These are phyloP conservation scores for Didymella segeticola DNA, from an alignment of 2,329 filamentous ascomycete genomes.

Conservation along the genomic window DNA sequence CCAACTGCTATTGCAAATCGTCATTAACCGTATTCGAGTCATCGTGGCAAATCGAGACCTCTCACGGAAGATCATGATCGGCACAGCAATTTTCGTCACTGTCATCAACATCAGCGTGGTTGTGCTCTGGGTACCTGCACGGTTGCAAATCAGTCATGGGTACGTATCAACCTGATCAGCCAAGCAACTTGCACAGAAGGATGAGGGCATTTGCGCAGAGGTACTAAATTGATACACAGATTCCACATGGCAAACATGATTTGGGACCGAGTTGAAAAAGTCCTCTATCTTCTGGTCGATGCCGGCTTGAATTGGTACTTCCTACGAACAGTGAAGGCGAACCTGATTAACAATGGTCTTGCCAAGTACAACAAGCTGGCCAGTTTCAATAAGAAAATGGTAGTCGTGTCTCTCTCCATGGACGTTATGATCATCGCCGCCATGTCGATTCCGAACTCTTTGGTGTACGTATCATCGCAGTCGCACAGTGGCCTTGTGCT, in stretches of 20 bases:
- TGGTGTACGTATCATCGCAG: too few relatives aligned
- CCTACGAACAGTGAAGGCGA: conserved; percentile 53
- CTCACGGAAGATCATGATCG: conserved; percentile 47
- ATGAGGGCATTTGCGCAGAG: too few relatives aligned
- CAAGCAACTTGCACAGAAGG: too few relatives aligned
- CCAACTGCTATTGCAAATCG: conserved; percentile 49
- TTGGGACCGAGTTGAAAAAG: conserved; percentile 50
- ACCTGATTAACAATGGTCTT: conserved; percentile 57
- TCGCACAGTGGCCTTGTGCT: not conserved
- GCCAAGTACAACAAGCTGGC: conserved; percentile 60
- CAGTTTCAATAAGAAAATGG: conserved; percentile 59
- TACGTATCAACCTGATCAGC: too few relatives aligned
- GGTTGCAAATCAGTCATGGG: conserved; percentile 42
- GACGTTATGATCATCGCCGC: conserved; percentile 57
- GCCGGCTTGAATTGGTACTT: conserved; percentile 50
- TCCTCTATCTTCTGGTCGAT: conserved; percentile 48
- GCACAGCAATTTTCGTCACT: conserved; percentile 47
- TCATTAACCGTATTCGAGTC: conserved; percentile 51
- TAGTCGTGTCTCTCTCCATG: conserved; percentile 59
- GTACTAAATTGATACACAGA: too few relatives aligned
- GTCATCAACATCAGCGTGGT: conserved; percentile 48
- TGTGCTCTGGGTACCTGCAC: conserved; percentile 51
- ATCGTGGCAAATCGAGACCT: conserved; percentile 43
- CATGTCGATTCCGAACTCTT: conserved; percentile 56
- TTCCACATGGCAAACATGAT: conserved; percentile 47